Conservation (phyloP, 192 early-diverging fungal species). For the Coemansia sp. region DNA sequence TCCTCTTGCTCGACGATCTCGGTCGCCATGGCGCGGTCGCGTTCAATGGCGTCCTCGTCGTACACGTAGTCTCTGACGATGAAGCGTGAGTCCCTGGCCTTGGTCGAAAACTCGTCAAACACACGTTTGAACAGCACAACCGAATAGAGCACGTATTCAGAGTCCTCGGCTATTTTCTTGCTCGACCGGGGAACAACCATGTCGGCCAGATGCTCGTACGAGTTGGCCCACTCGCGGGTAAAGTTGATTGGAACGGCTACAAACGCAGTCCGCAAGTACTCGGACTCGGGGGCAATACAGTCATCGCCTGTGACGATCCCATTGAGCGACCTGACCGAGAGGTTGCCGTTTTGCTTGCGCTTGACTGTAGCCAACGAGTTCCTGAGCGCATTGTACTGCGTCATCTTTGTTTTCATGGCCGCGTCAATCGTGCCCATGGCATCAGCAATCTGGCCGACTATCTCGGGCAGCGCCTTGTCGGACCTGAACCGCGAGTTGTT, state of each 20-base stretch:
- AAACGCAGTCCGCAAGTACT: slow-evolving; percentile 87
- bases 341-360: slow-evolving; percentile 82
- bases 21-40: slow-evolving; percentile 67
- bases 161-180: slow-evolving; percentile 86
- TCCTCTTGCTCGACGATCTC: slow-evolving; percentile 76
- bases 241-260: slow-evolving; percentile 90
- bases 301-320: slow-evolving; percentile 91
- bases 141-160: slow-evolving; percentile 90
- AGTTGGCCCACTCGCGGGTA: slow-evolving; percentile 78
- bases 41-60: slow-evolving; percentile 72
- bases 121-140: slow-evolving; percentile 91
- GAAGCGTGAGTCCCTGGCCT: slow-evolving; percentile 88
- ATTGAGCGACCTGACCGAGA: slow-evolving; percentile 82
- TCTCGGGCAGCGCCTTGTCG: slow-evolving; percentile 88
- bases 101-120: slow-evolving; percentile 85
- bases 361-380: slow-evolving; percentile 76
- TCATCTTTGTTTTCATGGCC: slow-evolving; percentile 88
- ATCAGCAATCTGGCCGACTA: slow-evolving; percentile 74
- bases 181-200: slow-evolving; percentile 97
- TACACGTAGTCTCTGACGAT: slow-evolving; percentile 95
- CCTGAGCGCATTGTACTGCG: slow-evolving; percentile 81
- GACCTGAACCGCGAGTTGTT: slow-evolving; percentile 94
- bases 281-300: slow-evolving; percentile 81
- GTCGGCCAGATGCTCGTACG: slow-evolving; percentile 87
- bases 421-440: slow-evolving; percentile 85